Evolutionary conservation across 2,329 filamentous ascomycete species (phyloP), one percentile per base, ranked within the genome.

Genomic region (Myriangium duriaei): DNA sequence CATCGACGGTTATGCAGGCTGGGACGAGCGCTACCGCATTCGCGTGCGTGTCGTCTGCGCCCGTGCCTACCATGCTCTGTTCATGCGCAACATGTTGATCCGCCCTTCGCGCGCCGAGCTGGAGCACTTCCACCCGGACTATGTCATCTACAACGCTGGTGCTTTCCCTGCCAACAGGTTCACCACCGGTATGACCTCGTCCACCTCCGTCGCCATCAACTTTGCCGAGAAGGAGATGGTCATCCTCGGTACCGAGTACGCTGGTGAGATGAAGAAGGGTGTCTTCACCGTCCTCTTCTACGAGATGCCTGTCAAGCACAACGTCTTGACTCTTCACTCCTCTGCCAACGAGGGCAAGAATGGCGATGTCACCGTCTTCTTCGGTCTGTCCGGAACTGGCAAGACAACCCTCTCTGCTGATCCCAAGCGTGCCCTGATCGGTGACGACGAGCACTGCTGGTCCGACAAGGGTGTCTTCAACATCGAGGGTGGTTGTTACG

Each of bases 21-120:
- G 91, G 91, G 91, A 98, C 55, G 81, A 92, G 71, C 87, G 91
- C 63, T 98, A 98, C 73, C 76, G 87, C 51, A 96, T 98, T 68
- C 83, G 79, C 56, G 91, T 98, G 54, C 87, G 91, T 57, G 88
- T 98, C 48, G 87, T 98, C 59, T 98, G 91, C 69, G 91, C 91
- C 50, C 87, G 91, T 60, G 91, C 91, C 64, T 98, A 98, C 74
- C 91, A 98, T 74, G 91, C 91, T 46, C 77, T 98, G 49, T 98
- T 98, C 78, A 98, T 98, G 91, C 84, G 87, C 60, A 98, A 98
- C 74, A 98, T 98, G 91, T 81, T 98, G 59, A 98, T 98, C 71
- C 82, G 91, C 52, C 91, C 91, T 47, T 71, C 79, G 37, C 76
- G 75, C 47, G 83, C 92, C 66, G 87, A 98, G 71, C 79, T 98